Evolutionary conservation across 2,329 filamentous ascomycete genomes (phyloP).

Genomic region (Aphanocladium album): DNA sequence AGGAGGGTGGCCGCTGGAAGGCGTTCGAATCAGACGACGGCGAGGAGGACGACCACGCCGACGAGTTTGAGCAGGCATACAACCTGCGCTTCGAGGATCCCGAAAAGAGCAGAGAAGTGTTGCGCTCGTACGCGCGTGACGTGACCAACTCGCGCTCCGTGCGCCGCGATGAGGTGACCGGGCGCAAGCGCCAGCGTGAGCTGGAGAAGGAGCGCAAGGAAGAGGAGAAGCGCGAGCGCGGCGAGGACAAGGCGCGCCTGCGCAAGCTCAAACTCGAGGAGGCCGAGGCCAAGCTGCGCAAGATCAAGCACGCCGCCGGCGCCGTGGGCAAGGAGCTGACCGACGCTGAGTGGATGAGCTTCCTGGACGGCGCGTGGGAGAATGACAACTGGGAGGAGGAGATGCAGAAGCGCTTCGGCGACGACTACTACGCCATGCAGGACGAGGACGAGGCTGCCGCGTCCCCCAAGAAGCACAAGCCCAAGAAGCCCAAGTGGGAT

Average conservation of each 20-base stretch:
- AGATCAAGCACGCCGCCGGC: constrained; percentile 87
- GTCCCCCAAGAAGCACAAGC: constrained; percentile 48
- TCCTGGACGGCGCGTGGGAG: constrained; percentile 85
- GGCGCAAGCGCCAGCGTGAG: constrained; percentile 73
- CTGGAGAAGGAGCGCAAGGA: constrained; percentile 73
- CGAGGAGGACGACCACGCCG: constrained; percentile 71
- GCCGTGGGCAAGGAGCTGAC: constrained; percentile 59
- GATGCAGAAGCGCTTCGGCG: constrained; percentile 84
- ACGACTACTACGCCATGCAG: constrained; percentile 81
- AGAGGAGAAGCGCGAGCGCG: constrained; percentile 67
- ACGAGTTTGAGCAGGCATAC: constrained; percentile 87
- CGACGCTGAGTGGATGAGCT: constrained; percentile 76
- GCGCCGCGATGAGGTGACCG: constrained; percentile 73
- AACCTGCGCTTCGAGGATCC: constrained; percentile 96
- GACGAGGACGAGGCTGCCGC: constrained; percentile 60
- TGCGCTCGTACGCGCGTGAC: constrained; percentile 87
- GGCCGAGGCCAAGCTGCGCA: constrained; percentile 76
- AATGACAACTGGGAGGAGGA: constrained; percentile 85
- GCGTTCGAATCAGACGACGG: constrained; percentile 93
- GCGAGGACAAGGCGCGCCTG: constrained; percentile 76
- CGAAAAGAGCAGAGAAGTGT: constrained; percentile 76
- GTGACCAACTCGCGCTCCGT: constrained; percentile 77
- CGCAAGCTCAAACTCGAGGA: constrained; percentile 88
- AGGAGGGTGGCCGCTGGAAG: constrained; percentile 61
- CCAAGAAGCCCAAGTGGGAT: constrained; percentile 72